Conservation (phyloP, 495 filamentous ascomycete species). For the Schizothecium vesticola region DNA sequence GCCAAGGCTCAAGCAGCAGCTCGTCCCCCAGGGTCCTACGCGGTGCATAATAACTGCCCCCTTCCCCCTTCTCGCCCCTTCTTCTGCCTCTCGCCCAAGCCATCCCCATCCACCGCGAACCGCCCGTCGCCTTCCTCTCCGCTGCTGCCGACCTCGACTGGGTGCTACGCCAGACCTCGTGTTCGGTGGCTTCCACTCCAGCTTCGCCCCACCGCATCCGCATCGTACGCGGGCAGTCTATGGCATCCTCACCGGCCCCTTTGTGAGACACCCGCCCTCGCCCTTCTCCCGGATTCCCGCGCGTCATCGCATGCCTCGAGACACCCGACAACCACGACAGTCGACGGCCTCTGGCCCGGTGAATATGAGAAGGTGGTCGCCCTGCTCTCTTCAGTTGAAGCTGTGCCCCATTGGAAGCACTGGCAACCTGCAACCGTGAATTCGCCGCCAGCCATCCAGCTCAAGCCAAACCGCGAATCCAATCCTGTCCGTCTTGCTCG, state of each 20-base stretch:
- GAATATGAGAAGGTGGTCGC: constrained; percentile 34
- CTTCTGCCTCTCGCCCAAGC: not conserved
- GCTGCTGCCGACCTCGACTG: not conserved
- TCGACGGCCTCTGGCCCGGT: not conserved
- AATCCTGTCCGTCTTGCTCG: not conserved
- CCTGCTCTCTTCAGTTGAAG: constrained; percentile 21
- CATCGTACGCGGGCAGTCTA: too few relatives aligned
- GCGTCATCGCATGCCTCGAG: constrained; percentile 10
- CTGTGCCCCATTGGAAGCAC: constrained; percentile 29
- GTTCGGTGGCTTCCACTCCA: constrained; percentile 15
- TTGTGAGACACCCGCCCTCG: constrained; percentile 1
- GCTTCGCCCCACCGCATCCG: constrained; percentile 1
- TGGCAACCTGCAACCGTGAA: constrained; percentile 29
- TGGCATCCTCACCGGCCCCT: constrained; percentile 1
- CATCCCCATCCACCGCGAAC: not conserved
- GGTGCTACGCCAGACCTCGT: constrained; percentile 29
- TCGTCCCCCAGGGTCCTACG: not conserved
- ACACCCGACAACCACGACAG: not conserved
- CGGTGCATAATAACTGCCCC: constrained; percentile 1
- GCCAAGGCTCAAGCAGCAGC: not conserved
- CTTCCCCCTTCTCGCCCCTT: not conserved
- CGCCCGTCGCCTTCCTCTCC: not conserved
- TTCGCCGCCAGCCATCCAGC: not conserved
- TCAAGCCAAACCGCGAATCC: not conserved
- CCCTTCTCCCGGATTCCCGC: not conserved